These are phyloP conservation scores for Corinectria fuckeliana DNA, from an alignment of 2,329 filamentous ascomycete genomes.

Conservation along the genomic window DNA sequence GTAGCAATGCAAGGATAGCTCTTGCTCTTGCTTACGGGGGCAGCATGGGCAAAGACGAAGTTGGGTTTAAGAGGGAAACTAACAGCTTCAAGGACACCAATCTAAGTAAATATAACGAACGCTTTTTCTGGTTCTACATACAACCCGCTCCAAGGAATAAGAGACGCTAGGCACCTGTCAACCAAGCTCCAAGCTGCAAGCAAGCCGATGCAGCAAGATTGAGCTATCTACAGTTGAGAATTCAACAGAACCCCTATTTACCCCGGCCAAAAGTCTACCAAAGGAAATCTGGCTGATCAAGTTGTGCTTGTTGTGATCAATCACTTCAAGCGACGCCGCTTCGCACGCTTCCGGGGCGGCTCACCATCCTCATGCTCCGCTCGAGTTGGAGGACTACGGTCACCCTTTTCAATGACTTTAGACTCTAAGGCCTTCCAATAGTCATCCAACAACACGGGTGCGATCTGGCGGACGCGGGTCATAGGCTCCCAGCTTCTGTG, in stretches of 20 bases:
- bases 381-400: neutral
- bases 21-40: too few relatives aligned
- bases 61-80: too few relatives aligned
- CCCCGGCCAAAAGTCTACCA: neutral
- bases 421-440: neutral
- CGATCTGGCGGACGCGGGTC: neutral
- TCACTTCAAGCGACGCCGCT: neutral
- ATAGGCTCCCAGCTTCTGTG: neutral
- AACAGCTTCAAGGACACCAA: too few relatives aligned
- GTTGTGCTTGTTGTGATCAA: neutral
- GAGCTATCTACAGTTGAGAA: too few relatives aligned
- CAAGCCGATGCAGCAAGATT: too few relatives aligned
- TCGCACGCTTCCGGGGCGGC: neutral
- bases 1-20: too few relatives aligned
- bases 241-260: neutral
- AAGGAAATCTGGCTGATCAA: neutral
- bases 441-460: neutral
- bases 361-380: neutral
- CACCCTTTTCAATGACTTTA: neutral
- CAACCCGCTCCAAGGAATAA: too few relatives aligned
- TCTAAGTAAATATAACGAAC: too few relatives aligned
- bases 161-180: too few relatives aligned
- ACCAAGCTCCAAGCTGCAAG: too few relatives aligned
- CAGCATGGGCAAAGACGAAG: too few relatives aligned
- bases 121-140: too few relatives aligned